Evolutionary conservation across 345 rosid genomes (phyloP), one percentile per base, ranked within the genome.

Genomic region (Moringa oleifera): DNA sequence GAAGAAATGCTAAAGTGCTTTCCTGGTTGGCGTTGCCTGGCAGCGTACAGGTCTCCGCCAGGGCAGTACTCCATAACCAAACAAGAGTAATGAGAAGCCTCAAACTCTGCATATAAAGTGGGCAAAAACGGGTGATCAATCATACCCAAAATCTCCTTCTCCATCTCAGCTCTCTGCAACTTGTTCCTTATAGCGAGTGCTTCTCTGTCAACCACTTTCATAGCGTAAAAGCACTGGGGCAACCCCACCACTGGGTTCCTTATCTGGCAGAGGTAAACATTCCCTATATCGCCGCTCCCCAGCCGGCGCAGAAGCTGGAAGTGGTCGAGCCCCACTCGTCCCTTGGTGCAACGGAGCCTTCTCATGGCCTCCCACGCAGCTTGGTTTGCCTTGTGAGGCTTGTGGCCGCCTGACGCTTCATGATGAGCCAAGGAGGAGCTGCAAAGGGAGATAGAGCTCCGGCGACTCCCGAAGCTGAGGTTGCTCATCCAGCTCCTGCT

Each of bases 341-440:
- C 95, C n/a, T 61, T 65, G 24, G 75, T 70, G 15, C 70, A 64
- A 41, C 81, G 75, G 2, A 92, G 83, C 57, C 77, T 75, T 58
- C 77, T 81, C 77, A 92, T 85, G 66, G 97, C 96, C 71, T 89
- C 85, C 93, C 95, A 89, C 1, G 91, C 88, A 0, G 78, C 83
- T 19, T 89, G 88, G 84, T 92, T 92, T 0, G 98, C 85, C 75
- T 89, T 89, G 90, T 92, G 98, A n/a, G 98, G 98, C 82, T 92
- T 92, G 50, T 67, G 57, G 25, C 52, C 6, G 51, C 45, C n/a
- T 21, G 66, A n/a, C n/a, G n/a, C n/a, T 6, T 65, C 72, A 2
- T 71, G 66, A 54, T 73, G 71, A 25, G 71, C 87, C 64, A 71
- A 6, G 70, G 66, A 54, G 77, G 71, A 33, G 71, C 87, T 64